Conservation (phyloP, 305 asterid genomes). For the Striga hermonthica region DNA sequence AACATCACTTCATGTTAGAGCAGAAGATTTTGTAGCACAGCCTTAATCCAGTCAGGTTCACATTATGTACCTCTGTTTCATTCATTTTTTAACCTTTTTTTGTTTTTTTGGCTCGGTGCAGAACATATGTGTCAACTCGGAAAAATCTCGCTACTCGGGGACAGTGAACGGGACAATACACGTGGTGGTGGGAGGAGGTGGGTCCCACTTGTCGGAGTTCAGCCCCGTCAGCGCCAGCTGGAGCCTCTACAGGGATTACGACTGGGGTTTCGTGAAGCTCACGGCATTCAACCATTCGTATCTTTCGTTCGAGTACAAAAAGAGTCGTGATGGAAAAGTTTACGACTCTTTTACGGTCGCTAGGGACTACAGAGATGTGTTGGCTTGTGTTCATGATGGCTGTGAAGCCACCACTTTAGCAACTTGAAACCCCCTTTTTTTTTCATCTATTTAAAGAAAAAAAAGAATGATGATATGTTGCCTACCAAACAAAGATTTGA, state of each 20-base stretch:
- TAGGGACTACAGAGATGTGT: conserved; percentile 69
- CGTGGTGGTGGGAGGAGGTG: conserved; percentile 83
- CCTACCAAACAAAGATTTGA: too few relatives aligned
- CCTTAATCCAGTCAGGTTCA: neutral
- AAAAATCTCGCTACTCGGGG: conserved; percentile 56
- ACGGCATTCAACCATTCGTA: conserved; percentile 66
- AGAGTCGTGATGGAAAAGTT: conserved; percentile 72
- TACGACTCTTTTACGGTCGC: conserved; percentile 73
- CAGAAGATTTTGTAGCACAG: neutral
- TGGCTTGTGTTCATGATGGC: conserved; percentile 74
- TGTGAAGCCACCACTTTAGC: conserved; percentile 64
- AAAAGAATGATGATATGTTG: too few relatives aligned
- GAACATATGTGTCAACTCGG: conserved; percentile 61
- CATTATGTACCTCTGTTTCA: neutral
- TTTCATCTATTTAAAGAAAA: too few relatives aligned
- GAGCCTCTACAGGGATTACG: conserved; percentile 67
- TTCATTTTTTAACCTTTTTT: neutral
- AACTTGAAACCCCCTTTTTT: conserved; percentile 33
- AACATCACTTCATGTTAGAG: too few relatives aligned
- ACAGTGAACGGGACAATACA: conserved; percentile 69
- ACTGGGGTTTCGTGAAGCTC: conserved; percentile 70
- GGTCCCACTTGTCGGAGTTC: conserved; percentile 64
- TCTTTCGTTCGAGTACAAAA: conserved; percentile 73
- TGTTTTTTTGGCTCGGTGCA: conserved; percentile 28
- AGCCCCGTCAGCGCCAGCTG: conserved; percentile 48